Evolutionary conservation across 305 asterid species (phyloP).

Genomic region (Fraxinus baroniana): DNA sequence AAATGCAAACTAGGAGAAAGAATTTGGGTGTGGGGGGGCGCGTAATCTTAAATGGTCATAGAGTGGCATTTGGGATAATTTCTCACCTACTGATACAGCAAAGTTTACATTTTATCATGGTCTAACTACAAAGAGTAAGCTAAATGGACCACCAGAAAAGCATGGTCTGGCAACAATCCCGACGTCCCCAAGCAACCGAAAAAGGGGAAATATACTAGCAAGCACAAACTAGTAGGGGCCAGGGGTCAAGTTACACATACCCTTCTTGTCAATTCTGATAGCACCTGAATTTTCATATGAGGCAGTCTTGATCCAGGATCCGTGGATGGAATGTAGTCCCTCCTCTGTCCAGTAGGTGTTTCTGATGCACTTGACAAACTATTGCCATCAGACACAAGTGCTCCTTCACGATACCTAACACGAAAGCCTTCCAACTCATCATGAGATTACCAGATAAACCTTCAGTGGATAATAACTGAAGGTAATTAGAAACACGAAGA

Average conservation of each 20-base stretch:
- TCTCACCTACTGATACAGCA: background rate
- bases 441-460: conserved; percentile 3
- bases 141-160: background rate
- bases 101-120: background rate
- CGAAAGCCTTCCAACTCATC: conserved; percentile 4
- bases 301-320: conserved; percentile 88
- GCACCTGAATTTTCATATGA: conserved; percentile 59
- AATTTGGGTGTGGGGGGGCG: background rate
- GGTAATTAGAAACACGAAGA: background rate
- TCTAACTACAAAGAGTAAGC: background rate
- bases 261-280: conserved; percentile 41
- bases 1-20: background rate
- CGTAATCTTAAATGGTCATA: background rate
- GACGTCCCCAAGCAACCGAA: background rate
- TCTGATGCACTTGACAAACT: conserved; percentile 32
- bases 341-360: conserved; percentile 75
- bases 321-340: conserved; percentile 74
- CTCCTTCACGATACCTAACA: conserved; percentile 75
- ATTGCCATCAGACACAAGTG: conserved; percentile 49
- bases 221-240: background rate
- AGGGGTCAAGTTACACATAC: conserved; percentile 29
- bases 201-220: background rate
- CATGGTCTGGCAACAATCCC: background rate
- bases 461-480: background rate
- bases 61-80: background rate